Percentiles rank a stretch among this genome's conserved stretches.
phyloP scores from a whole-genome alignment of 73 alveolate genomes.

The Paramecium biaurelia region DNA sequence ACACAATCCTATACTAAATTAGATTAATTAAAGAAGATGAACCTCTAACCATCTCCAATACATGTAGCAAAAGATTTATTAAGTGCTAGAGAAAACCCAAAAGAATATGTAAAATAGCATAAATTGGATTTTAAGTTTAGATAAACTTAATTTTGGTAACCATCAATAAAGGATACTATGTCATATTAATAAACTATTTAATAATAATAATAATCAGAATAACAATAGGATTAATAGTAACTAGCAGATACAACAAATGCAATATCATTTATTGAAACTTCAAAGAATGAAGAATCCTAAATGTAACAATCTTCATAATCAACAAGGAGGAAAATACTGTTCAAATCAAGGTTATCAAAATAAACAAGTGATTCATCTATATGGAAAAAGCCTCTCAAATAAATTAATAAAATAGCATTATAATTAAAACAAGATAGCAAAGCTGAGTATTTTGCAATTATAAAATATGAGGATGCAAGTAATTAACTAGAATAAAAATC shows the following conservation, averaged over 20 bases:
- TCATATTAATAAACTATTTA: background rate
- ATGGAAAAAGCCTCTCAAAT: background rate
- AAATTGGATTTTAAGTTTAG: background rate
- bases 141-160: background rate
- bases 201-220: background rate
- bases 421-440: background rate
- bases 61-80: background rate
- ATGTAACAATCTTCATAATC: background rate
- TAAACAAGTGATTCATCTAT: background rate
- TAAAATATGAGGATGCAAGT: slow-evolving; percentile 41
- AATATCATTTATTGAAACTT: background rate
- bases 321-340: background rate
- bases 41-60: background rate
- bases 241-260: slow-evolving; percentile 8
- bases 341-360: background rate
- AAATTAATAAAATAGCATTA: background rate
- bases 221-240: background rate
- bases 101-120: background rate
- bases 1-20: background rate
- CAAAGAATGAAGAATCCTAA: background rate
- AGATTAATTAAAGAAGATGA: background rate
- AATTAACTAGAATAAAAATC: background rate
- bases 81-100: background rate
- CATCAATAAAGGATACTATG: background rate
- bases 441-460: background rate